phyloP scores from a whole-genome alignment of 305 asterid genomes.

The Fraxinus nigra region DNA sequence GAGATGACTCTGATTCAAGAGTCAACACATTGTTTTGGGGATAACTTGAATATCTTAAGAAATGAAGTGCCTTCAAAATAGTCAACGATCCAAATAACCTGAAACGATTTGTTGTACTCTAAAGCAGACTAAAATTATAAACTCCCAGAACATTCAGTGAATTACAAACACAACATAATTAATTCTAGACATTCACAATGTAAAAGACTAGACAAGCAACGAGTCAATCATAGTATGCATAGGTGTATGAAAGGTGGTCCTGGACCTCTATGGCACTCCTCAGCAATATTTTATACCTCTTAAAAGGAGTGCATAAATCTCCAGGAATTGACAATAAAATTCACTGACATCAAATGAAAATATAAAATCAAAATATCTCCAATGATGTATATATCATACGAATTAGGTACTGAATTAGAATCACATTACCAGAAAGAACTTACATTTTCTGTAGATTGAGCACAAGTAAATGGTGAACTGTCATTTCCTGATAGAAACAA shows the following conservation, averaged over 20 bases:
- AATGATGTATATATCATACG: conserved; percentile 5
- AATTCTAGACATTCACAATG: not conserved
- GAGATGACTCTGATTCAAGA: not conserved
- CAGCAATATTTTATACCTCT: conserved; percentile 2
- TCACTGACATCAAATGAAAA: not conserved
- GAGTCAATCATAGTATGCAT: not conserved
- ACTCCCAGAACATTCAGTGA: not conserved
- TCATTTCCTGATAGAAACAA: conserved; percentile 51
- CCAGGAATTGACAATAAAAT: not conserved
- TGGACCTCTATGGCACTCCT: conserved; percentile 4
- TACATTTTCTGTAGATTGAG: conserved; percentile 48
- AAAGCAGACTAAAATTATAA: conserved; percentile 14
- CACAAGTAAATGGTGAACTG: conserved; percentile 41
- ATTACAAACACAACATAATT: not conserved
- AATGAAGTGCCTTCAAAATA: conserved; percentile 3
- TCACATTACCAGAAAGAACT: conserved; percentile 22
- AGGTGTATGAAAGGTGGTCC: conserved; percentile 18
- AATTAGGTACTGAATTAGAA: conserved; percentile 7
- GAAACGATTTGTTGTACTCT: not conserved
- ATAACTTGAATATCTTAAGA: not conserved
- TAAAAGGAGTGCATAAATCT: not conserved
- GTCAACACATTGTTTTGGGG: not conserved
- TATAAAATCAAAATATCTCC: not conserved
- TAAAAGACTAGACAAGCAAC: not conserved
- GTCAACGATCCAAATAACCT: conserved; percentile 1